Base-by-base conservation (phyloP, 768 basidiomycete species). In the Mycena vitilis region DNA sequence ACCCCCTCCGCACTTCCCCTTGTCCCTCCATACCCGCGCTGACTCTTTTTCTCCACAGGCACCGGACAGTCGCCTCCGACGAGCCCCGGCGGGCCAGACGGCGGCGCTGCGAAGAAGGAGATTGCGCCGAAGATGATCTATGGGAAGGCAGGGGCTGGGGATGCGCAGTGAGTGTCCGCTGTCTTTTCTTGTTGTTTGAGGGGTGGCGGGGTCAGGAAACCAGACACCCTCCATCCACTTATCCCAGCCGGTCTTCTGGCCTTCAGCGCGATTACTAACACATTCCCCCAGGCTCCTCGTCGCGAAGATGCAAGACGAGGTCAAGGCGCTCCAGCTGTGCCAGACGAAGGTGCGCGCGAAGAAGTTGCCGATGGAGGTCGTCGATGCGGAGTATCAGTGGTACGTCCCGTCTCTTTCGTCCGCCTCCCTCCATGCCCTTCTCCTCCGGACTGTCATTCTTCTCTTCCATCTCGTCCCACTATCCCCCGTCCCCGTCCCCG, bases 361-460 rank as follows among this genome's bases (percentile, higher is more conserved):
- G 82, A 95, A 95, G 77, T 81, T 98, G 76, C 96, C 96, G 20
- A 99, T 99, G 97, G 95, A 98, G 79, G 96, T 99, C 66, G 91
- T 98, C 56, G 97, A 98, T 79, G 97, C 96, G 38, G 97, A 99
- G 81, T 99, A 96, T 82, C 97, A 99, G 77, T 99, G 96, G 96
- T 40, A 40, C 40, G 10, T 40, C 15, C 30, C 51, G 30, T 34
- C 25, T 34, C 2, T 23, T 57, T 62, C 58, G 34, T 55, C 34
- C 4, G 2, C 13, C 54, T 38, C n/a, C n/a, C n/a, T 7, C 22
- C n/a, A 40, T 20, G 52, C 36, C 34, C 15, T 13, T 15, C 23
- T 25, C 13, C 13, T 6, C 13, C 38, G 38, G 38, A 7, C 55
- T 37, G 15, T 57, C n/a, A n/a, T 16, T 23, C n/a, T 16, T n/a